Evolutionary conservation across 139 green algal species (phyloP), one percentile per base, ranked within the genome.

Genomic region (Haematococcus lacustris): DNA sequence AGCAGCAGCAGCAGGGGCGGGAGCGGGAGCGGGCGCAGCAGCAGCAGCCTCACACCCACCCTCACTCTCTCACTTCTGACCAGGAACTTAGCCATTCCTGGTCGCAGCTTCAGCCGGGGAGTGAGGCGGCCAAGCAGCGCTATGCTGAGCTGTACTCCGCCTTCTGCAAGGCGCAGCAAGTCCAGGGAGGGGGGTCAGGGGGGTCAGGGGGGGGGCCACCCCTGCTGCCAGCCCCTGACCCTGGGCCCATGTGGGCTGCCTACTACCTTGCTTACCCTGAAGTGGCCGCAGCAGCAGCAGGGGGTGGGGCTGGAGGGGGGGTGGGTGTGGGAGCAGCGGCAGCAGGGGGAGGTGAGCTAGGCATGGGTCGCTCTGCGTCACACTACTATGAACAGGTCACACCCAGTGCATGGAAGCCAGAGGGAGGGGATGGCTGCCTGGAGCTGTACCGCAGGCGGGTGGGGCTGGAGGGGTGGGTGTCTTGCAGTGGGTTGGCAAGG

Each of bases 371-470:
- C 23, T 4, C 23, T 64, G 53, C 53, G 17, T 30, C 21, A 4
- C 53, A 64, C 21, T 77, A 83, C 63, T 83, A 83, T n/a, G 77
- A 83, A 53, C 28, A 33, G 0, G 77, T 83, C n/a, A 17, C 26
- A 26, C 77, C 77, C 62, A 83, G 75, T 69, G 59, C 51, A 32
- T 83, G 77, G 77, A 66, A 64, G 73, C 67, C 73, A 0, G 51
- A 76, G 1, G 51, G 33, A 21, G 25, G 7, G 3, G 69, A 78
- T 30, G 77, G 78, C 1, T 68, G 35, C 34, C 69, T 60, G 28
- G 61, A 57, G 5, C 35, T 83, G 73, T 79, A 79, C 62, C 33
- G 63, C 62, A 76, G 72, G 77, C 74, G 30, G 38, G 41, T 25
- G 28, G 3, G 33, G 39, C 60, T n/a, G n/a, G n/a, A n/a, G n/a